These are phyloP conservation scores for Termitomyces sp. DNA, from an alignment of 768 basidiomycete genomes.

Conservation along the genomic window DNA sequence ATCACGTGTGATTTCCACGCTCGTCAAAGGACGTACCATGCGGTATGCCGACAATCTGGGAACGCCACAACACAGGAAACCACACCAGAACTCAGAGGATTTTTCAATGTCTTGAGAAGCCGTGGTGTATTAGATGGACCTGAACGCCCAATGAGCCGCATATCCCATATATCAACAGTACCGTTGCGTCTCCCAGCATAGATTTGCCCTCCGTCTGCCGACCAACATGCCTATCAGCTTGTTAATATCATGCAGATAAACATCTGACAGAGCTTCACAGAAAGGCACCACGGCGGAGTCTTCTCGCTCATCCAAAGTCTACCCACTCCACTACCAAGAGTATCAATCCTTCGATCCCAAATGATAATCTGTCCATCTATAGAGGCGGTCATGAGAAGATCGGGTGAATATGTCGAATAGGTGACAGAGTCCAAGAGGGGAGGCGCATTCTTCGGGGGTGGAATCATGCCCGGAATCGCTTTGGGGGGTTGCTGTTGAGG, in stretches of 20 bases:
- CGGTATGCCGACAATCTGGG: slow-evolving; percentile 88
- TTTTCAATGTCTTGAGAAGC: slow-evolving; percentile 75
- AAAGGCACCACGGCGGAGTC: slow-evolving; percentile 94
- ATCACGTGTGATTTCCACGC: background rate
- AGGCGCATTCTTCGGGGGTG: slow-evolving; percentile 70
- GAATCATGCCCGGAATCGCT: slow-evolving; percentile 29
- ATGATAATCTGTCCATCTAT: slow-evolving; percentile 91
- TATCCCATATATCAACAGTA: slow-evolving; percentile 91
- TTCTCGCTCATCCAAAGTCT: slow-evolving; percentile 87
- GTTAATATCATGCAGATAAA: background rate
- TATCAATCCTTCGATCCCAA: slow-evolving; percentile 79
- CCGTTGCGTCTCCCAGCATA: slow-evolving; percentile 90
- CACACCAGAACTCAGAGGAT: slow-evolving; percentile 83
- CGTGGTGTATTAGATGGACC: slow-evolving; percentile 64
- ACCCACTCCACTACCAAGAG: slow-evolving; percentile 66
- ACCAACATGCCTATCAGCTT: slow-evolving; percentile 81
- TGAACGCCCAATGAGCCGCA: slow-evolving; percentile 68
- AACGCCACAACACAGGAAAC: slow-evolving; percentile 90
- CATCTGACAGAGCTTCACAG: slow-evolving; percentile 43
- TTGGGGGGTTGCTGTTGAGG: slow-evolving; percentile 13
- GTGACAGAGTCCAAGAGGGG: slow-evolving; percentile 59
- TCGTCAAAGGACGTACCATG: slow-evolving; percentile 52
- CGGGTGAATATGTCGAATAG: slow-evolving; percentile 67
- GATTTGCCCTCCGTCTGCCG: slow-evolving; percentile 79
- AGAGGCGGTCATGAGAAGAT: slow-evolving; percentile 81